Evolutionary conservation across 2,329 filamentous ascomycete genomes (phyloP), one percentile per base, ranked within the genome.

Genomic region (Stromatinia cepivora): DNA sequence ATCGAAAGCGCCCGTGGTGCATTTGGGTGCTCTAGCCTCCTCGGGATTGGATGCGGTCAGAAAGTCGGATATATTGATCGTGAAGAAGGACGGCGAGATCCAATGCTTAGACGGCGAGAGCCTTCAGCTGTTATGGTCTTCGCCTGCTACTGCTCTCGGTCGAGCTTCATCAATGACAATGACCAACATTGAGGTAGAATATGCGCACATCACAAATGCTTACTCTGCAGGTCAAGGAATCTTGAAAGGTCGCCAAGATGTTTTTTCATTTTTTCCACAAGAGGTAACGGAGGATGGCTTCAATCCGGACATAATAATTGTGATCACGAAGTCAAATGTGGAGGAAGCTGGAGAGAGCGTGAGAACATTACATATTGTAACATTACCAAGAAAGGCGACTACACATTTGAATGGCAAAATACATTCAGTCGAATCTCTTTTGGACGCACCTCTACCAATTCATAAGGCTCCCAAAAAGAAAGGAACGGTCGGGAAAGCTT

Each of bases 11-110:
- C 79, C 81, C 31, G 69, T 86, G 45, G 76, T 84, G 46, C 82
- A 82, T 71, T 74, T 86, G 45, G 80, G 82, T 58, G 79, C 72
- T 20, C 67, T 77, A n/a, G 64, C 71, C 28, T 67, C 69, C 9
- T 54, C 62, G n/a, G 66, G 62, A 15, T 36, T 69, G n/a, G 71
- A 72, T 25, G 28, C 53, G 31, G 54, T 70, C 3, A 59, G 64
- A 34, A 66, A 70, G 34, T 68, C 61, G 17, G 75, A 86, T 66
- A 70, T 92, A 2, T 73, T 92, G 31, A 82, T 83, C 2, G 82
- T 92, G 1, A 86, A 87, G 69, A 80, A 84, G 54, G 84, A 89
- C 71, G 90, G 90, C 48, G 84, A 88, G 70, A 80, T 91, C 28
- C 75, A 86, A 11, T 88, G 86, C 69, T 80, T 91, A 20, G 86